Evolutionary conservation across 1,139 yeast species (phyloP).

Genomic region (Geotrichum armillariae): DNA sequence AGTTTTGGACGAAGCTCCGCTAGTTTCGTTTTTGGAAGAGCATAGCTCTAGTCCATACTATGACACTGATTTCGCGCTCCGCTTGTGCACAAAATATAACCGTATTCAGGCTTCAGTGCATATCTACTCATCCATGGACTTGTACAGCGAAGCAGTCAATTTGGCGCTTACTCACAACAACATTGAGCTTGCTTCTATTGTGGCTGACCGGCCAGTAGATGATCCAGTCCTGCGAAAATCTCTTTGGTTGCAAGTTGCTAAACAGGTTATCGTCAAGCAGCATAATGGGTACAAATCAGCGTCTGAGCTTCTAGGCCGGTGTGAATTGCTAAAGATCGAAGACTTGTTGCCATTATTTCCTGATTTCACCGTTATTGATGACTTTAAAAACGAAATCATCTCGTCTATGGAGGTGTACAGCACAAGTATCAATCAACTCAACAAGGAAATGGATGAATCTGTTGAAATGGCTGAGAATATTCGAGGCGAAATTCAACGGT

Average conservation of each 20-base stretch:
- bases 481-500: conserved; percentile 56
- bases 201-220: conserved; percentile 54
- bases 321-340: conserved; percentile 66
- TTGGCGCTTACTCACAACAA: conserved; percentile 66
- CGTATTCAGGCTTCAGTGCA: conserved; percentile 67
- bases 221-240: conserved; percentile 57
- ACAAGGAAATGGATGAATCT: conserved; percentile 77
- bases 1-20: conserved; percentile 42
- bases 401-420: conserved; percentile 75
- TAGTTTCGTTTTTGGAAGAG: conserved; percentile 51
- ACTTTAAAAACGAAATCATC: conserved; percentile 81
- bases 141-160: conserved; percentile 78
- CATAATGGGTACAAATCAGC: conserved; percentile 38
- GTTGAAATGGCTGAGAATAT: conserved; percentile 62
- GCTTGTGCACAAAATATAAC: conserved; percentile 65
- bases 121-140: conserved; percentile 63
- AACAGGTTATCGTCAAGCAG: conserved; percentile 48
- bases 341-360: conserved; percentile 86
- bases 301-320: conserved; percentile 47
- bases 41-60: conserved; percentile 40
- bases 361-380: conserved; percentile 76
- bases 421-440: conserved; percentile 57
- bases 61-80: conserved; percentile 72
- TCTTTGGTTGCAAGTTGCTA: conserved; percentile 72
- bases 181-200: conserved; percentile 58